Evolutionary conservation across 169 alveolate species (phyloP), one percentile per base, ranked within the genome.

Genomic region (Babesia ovis): DNA sequence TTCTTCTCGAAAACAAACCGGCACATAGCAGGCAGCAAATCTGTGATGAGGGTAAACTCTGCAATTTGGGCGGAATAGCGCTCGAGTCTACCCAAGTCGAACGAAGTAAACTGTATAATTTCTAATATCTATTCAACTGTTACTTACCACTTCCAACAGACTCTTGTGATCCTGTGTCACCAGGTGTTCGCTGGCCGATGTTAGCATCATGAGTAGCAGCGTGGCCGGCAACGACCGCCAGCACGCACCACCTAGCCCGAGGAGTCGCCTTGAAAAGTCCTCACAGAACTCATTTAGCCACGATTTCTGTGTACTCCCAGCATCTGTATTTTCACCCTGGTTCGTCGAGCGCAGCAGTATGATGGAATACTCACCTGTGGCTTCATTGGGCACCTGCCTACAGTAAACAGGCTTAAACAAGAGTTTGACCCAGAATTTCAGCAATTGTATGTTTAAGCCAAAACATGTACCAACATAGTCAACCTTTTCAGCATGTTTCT

Each of bases 381-480:
- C 92, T 51, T 96, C 99, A 85, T 95, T 97, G 32, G 97, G 92
- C 41, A 93, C 94, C 89, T 96, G 97, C 46, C 98, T 90, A 43
- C 91, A 68, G 91, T 95, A 98, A 16, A 97, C 93, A 3, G 99
- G 98, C 31, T 84, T 77, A 77, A 95, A 97, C 12, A 91, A 93
- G 67, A 83, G 86, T 72, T 96, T 96, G 42, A 90, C 74, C 99
- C 99, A 97, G 85, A 97, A 97, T 68, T 95, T 94, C 67, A 89
- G 92, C 27, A 98, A 86, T 50, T 88, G 92, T 53, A 92, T 87
- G 25, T 98, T 96, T n/a, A 97, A 77, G 8, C 99, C 99, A 88
- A 96, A 98, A 50, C 99, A 94, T 0, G 99, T 96, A 14, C 99
- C 99, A 34, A 97, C 72, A 91, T 97, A 98, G 77, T 98, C 98